Base-by-base conservation (phyloP, 768 basidiomycete genomes). In the Daedalea quercina region DNA sequence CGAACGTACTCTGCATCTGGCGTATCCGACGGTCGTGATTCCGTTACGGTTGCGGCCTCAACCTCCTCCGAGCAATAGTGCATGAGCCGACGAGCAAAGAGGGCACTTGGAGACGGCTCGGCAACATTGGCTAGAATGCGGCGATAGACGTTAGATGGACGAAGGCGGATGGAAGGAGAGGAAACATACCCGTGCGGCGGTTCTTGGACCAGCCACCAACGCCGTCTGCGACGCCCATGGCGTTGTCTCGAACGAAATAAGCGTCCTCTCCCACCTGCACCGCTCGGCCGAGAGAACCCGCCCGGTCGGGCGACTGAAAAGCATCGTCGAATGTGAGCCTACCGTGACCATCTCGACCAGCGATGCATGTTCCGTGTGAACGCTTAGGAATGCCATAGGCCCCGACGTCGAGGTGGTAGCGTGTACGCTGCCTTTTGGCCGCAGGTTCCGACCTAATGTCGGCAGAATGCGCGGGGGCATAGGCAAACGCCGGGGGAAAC, bases 141-240 rank as follows among this genome's bases (percentile, higher is more conserved):
- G n/a, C 26, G 44, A 12, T 40, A 15, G 37, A 46, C 4, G 23
- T 15, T 37, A 9, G 26, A 33, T 40, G 43, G 20, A 22, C 22
- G 63, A 44, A 40, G 57, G 46, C 25, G 17, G 19, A 31, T 9
- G 24, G 33, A 23, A 13, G 20, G 46, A 26, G 37, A 40, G 37
- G 4, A 19, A 19, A 61, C 69, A 19, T 60, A 75, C 73, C 66
- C 52, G 62, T 58, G 31, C 65, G 67, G 53, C 73, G 67, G 15
- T 81, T 76, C 89, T 73, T 68, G 8, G 84, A 77, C 94, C 93
- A 96, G 0, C 94, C 94, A 0, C 94, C 94, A 0, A 97, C 94
- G 26, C 94, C 94, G 64, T 97, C 94, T 3, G 94, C 91, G 9
- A 98, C 86, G 17, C 94, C 94, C 75, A 98, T 85, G 6, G 91